Evolutionary conservation across 2,329 filamentous ascomycete genomes (phyloP), one percentile per base, ranked within the genome.

Genomic region (Penicillium sp.): DNA sequence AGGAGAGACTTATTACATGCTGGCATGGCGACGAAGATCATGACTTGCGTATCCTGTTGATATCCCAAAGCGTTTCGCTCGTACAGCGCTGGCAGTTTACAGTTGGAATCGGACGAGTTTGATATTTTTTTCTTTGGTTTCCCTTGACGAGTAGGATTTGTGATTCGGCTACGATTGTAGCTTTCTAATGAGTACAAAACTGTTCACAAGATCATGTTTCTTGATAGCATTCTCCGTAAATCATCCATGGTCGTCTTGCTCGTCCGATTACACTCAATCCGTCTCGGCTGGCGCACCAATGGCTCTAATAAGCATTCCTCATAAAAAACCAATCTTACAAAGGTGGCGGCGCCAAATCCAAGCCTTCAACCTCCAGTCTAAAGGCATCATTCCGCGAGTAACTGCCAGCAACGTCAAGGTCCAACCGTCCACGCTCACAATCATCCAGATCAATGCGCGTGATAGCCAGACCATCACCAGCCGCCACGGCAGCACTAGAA

Each of bases 391-490:
- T 87, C 66, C 89, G 79, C 2, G 88, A 90, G 69, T 95, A 95
- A 64, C 86, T 89, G 0, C 90, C 91, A 2, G 83, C 89, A 33
- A 88, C 83, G 73, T 95, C 91, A 33, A 95, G 68, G 67, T 95
- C 89, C 56, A 95, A 66, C 38, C 89, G 75, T 0, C 90, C 91
- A 8, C 88, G 77, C 58, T 90, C 81, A 61, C 91, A 95, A 56
- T 95, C 89, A 41, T 95, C 87, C 63, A 96, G 85, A 64, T 96
- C 89, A 5, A 90, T 84, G 55, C 92, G 87, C 1, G 81, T 77
- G 29, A 80, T 80, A 41, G 89, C 72, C 28, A 95, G 66, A 0
- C 81, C 80, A 5, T 59, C 58, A 4, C 51, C 58, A 2, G 49
- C 46, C 3, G 53, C 60, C 7, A 53, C 45, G 2, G 51, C 29